phyloP scores from a whole-genome alignment of 1,284 basidiomycete species.

The Pseudozyma sp. region DNA sequence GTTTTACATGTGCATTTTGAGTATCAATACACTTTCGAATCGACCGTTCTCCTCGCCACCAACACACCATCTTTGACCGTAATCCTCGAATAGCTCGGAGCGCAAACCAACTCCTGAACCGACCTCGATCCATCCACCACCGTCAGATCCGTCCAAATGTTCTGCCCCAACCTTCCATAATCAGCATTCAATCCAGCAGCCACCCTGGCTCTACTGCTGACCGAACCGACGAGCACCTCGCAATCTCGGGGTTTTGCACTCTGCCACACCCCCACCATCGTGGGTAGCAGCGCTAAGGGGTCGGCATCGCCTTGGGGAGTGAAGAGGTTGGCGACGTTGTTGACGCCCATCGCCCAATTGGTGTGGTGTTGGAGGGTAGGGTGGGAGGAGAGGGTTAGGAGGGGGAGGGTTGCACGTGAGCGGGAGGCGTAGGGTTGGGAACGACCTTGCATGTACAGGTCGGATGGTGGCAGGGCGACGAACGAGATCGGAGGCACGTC shows the following conservation, averaged over 20 bases:
- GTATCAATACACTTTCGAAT: background rate
- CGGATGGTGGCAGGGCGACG: slow-evolving; percentile 31
- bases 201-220: slow-evolving; percentile 2
- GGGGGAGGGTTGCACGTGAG: slow-evolving; percentile 29
- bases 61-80: slow-evolving; percentile 18
- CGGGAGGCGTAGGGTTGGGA: slow-evolving; percentile 21
- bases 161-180: background rate
- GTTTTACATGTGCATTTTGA: background rate
- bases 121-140: slow-evolving; percentile 10
- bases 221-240: slow-evolving; percentile 13
- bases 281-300: slow-evolving; percentile 42
- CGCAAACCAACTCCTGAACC: slow-evolving; percentile 20
- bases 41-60: slow-evolving; percentile 12
- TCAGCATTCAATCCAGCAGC: slow-evolving; percentile 6
- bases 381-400: slow-evolving; percentile 13
- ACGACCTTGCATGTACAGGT: slow-evolving; percentile 54
- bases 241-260: slow-evolving; percentile 22
- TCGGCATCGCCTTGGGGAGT: slow-evolving; percentile 55
- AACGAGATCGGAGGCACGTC: slow-evolving; percentile 14
- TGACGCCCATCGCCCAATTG: slow-evolving; percentile 37
- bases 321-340: slow-evolving; percentile 53
- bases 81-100: slow-evolving; percentile 16
- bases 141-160: slow-evolving; percentile 12
- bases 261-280: slow-evolving; percentile 46
- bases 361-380: background rate